phyloP scores from a whole-genome alignment of 768 basidiomycete genomes.

The Botryobasidium botryosum region DNA sequence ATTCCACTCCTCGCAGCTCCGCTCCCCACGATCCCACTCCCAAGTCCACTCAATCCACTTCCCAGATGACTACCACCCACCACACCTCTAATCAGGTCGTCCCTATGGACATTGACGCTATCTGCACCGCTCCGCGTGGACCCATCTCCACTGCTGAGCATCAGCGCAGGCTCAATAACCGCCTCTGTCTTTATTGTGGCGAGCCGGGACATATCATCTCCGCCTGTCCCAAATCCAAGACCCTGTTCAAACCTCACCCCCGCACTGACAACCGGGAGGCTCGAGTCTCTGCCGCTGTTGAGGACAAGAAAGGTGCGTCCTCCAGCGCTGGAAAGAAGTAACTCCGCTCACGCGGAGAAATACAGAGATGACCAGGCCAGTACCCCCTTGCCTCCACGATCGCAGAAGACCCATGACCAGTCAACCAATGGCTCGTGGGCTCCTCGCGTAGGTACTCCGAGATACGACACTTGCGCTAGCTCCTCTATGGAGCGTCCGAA shows the following conservation, averaged over 20 bases:
- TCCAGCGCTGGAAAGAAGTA: background rate
- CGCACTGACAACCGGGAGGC: background rate
- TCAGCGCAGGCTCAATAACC: background rate
- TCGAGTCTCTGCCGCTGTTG: too few species aligned
- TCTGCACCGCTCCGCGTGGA: background rate
- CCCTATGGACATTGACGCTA: background rate
- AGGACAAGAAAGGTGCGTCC: background rate
- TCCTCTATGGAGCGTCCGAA: conserved; percentile 4
- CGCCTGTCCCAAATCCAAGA: background rate
- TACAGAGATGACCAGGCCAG: background rate
- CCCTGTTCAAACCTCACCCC: background rate
- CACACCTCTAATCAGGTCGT: too few species aligned
- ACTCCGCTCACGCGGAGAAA: background rate
- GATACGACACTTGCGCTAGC: background rate
- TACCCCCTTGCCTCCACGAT: background rate
- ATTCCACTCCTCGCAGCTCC: background rate
- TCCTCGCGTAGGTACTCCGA: background rate
- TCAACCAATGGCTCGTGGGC: background rate
- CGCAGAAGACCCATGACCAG: background rate
- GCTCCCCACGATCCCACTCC: background rate
- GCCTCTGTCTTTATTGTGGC: background rate
- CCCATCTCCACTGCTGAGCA: background rate
- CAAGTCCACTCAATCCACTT: background rate
- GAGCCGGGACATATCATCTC: background rate
- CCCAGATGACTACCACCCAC: too few species aligned